Evolutionary conservation across 1,284 basidiomycete genomes (phyloP).

Genomic region (Ustilago trichophora): DNA sequence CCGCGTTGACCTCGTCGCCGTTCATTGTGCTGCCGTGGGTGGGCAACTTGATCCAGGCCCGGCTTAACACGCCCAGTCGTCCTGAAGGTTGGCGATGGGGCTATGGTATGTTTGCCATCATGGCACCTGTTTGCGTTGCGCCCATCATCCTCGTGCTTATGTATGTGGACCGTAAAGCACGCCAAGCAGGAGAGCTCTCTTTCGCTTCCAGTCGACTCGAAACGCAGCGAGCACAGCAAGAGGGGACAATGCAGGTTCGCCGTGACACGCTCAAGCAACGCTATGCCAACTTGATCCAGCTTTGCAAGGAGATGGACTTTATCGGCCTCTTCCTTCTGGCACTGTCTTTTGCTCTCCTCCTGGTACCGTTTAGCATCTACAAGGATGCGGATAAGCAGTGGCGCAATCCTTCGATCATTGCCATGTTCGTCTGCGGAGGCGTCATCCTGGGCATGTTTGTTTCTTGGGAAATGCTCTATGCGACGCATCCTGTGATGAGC

Average conservation of each 20-base stretch:
- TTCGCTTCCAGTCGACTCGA: constrained; percentile 24
- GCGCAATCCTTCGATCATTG: constrained; percentile 67
- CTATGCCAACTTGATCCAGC: constrained; percentile 21
- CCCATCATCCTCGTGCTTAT: constrained; percentile 64
- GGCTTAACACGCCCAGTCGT: too few relatives aligned
- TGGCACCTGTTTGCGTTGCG: constrained; percentile 34
- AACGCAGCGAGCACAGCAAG: constrained; percentile 15
- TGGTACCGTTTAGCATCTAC: constrained; percentile 67
- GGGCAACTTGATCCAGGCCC: constrained; percentile 13
- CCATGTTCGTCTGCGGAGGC: constrained; percentile 68
- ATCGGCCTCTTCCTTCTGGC: constrained; percentile 63
- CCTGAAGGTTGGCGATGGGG: constrained; percentile 43
- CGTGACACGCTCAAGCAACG: constrained; percentile 14
- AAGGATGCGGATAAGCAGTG: constrained; percentile 63
- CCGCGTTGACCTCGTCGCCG: constrained; percentile 25
- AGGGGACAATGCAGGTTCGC: constrained; percentile 16
- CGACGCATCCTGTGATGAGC: constrained; percentile 68
- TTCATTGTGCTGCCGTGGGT: constrained; percentile 20
- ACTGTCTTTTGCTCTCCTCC: constrained; percentile 55
- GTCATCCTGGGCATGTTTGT: constrained; percentile 66
- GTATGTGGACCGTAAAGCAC: constrained; percentile 66
- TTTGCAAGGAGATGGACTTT: constrained; percentile 65
- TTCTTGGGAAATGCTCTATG: constrained; percentile 67
- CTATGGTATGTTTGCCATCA: constrained; percentile 47
- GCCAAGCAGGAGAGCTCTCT: constrained; percentile 58